These are phyloP conservation scores for Camelina hispida DNA, from an alignment of 345 rosid genomes.

Conservation along the genomic window DNA sequence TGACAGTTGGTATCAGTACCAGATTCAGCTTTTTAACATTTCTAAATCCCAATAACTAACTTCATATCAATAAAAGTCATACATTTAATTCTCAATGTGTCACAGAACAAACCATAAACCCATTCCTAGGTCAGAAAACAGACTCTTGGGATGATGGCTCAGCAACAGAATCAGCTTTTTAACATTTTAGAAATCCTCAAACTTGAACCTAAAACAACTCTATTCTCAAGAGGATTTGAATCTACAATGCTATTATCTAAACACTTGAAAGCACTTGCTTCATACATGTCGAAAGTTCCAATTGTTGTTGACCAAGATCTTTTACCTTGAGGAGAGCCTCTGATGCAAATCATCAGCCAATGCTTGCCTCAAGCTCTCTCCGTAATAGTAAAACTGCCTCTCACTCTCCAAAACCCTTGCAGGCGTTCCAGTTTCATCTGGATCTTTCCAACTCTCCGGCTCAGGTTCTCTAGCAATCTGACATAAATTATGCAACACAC, in stretches of 20 bases:
- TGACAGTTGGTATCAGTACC: constrained; percentile 5
- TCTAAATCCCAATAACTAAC: neutral
- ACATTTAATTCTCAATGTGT: neutral
- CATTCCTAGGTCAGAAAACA: constrained; percentile 2
- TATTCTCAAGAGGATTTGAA: constrained; percentile 11
- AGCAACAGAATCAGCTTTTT: constrained; percentile 14
- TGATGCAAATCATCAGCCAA: constrained; percentile 95
- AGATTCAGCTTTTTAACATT: constrained; percentile 15
- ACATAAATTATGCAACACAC: constrained; percentile 95
- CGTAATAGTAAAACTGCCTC: constrained; percentile 76
- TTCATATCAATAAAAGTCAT: constrained; percentile 7
- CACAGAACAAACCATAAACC: constrained; percentile 12
- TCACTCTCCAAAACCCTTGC: constrained; percentile 82
- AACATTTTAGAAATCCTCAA: constrained; percentile 18
- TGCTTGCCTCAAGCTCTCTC: constrained; percentile 90
- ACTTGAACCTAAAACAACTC: constrained; percentile 21
- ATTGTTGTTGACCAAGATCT: constrained; percentile 8
- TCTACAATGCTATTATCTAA: constrained; percentile 27
- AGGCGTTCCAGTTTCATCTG: constrained; percentile 73
- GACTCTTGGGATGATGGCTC: neutral
- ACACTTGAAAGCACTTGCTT: constrained; percentile 8
- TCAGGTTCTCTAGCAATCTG: constrained; percentile 98
- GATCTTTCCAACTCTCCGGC: constrained; percentile 86
- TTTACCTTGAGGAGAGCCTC: constrained; percentile 80
- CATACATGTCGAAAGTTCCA: constrained; percentile 22